These are phyloP conservation scores for Aspergillus ostianus DNA, from an alignment of 495 filamentous ascomycete genomes.

Conservation along the genomic window DNA sequence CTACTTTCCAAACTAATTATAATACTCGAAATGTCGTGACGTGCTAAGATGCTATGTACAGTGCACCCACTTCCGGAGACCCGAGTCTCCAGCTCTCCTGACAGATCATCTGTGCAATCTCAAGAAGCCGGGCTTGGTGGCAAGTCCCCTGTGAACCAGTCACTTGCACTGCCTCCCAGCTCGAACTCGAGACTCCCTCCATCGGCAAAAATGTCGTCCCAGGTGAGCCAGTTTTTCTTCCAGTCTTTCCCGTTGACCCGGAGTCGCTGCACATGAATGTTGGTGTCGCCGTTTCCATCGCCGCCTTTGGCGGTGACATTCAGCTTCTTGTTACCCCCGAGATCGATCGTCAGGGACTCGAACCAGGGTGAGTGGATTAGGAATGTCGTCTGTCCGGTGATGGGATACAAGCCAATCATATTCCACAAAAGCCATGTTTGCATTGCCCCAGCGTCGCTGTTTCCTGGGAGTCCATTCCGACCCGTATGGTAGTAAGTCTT, in stretches of 20 bases:
- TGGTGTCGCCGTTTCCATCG: constrained; percentile 37
- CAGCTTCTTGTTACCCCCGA: constrained; percentile 45
- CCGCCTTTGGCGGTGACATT: constrained; percentile 40
- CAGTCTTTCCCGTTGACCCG: constrained; percentile 49
- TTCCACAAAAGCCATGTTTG: constrained; percentile 61
- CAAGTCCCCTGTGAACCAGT: constrained; percentile 49
- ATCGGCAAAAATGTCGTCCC: constrained; percentile 53
- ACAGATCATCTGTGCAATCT: constrained; percentile 2
- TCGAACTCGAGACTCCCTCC: constrained; percentile 56
- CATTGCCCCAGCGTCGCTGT: constrained; percentile 60
- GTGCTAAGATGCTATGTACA: constrained; percentile 5
- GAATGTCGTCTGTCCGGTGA: constrained; percentile 55
- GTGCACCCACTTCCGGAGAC: background rate
- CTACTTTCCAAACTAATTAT: background rate
- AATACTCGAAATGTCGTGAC: background rate
- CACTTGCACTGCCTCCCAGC: constrained; percentile 40
- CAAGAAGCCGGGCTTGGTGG: constrained; percentile 54
- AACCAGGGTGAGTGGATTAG: constrained; percentile 58
- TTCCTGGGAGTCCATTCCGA: constrained; percentile 50
- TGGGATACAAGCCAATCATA: constrained; percentile 58
- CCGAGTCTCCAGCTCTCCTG: background rate
- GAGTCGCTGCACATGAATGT: constrained; percentile 48
- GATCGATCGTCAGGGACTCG: constrained; percentile 45
- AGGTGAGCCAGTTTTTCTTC: constrained; percentile 53
- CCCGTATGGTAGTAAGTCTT: constrained; percentile 39